These are phyloP conservation scores for Setomelanomma holmii DNA, from an alignment of 2,329 filamentous ascomycete genomes.

Conservation along the genomic window DNA sequence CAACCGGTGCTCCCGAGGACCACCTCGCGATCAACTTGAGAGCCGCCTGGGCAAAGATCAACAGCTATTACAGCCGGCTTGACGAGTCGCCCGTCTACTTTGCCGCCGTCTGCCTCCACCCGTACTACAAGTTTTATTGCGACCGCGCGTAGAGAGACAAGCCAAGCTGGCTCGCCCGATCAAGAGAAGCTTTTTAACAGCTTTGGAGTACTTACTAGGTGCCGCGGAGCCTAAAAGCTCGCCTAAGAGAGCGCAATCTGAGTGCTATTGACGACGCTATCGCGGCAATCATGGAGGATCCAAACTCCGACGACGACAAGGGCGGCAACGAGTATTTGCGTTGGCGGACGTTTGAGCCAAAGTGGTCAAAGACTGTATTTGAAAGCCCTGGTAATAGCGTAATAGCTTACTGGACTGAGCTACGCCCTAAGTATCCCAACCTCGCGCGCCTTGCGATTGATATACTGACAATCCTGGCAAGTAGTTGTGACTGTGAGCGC, in stretches of 20 bases:
- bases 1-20: background rate
- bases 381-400: background rate
- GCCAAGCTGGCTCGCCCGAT: background rate
- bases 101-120: too few species aligned
- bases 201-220: background rate
- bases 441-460: background rate
- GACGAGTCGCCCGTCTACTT: background rate
- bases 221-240: background rate
- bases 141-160: background rate
- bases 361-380: background rate
- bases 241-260: background rate
- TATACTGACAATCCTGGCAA: slow-evolving; percentile 3
- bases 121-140: background rate
- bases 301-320: background rate
- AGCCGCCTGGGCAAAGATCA: slow-evolving; percentile 1
- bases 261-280: background rate
- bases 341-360: background rate
- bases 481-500: slow-evolving; percentile 7
- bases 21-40: slow-evolving; percentile 12
- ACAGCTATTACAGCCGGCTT: background rate
- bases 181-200: background rate
- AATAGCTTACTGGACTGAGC: background rate
- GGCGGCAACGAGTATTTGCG: background rate
- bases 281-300: background rate
- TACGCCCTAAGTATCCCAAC: background rate